phyloP scores from a whole-genome alignment of 2,329 filamentous ascomycete species.

The Ophiostoma ulmi region DNA sequence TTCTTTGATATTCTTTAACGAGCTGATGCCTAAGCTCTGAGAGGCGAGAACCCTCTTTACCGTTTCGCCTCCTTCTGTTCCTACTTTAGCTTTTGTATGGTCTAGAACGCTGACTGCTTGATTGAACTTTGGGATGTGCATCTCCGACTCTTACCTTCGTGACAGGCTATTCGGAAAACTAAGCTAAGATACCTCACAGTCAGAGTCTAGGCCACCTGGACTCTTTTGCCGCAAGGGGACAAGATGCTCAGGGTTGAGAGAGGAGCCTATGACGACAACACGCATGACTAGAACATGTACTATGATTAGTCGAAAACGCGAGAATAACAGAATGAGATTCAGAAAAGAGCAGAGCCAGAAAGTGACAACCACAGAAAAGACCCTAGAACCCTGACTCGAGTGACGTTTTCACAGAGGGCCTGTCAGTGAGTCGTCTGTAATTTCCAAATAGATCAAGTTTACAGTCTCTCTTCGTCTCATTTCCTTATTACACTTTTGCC shows the following conservation, averaged over 20 bases:
- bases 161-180: no score
- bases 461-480: not conserved
- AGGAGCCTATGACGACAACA: not conserved
- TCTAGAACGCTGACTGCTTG: no score
- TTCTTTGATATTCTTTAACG: no score
- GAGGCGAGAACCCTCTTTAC: not conserved
- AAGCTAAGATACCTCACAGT: no score
- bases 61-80: not conserved
- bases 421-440: not conserved
- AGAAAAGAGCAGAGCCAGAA: not conserved
- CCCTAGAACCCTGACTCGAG: not conserved
- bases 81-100: not conserved
- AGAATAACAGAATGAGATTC: not conserved
- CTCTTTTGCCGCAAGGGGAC: slow-evolving; percentile 1
- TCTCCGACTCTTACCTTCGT: not conserved
- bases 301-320: not conserved
- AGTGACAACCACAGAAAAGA: not conserved
- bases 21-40: not conserved
- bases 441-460: no score
- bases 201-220: not conserved
- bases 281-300: not conserved
- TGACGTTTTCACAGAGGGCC: not conserved
- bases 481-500: slow-evolving; percentile 6
- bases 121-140: no score
- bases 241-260: slow-evolving; percentile 1